A percentile compares a stretch with the other conserved stretches of the same genome.
Evolutionary conservation across 441 rosid species (phyloP).

Genomic region (Pelargonium myrrhifolium): DNA sequence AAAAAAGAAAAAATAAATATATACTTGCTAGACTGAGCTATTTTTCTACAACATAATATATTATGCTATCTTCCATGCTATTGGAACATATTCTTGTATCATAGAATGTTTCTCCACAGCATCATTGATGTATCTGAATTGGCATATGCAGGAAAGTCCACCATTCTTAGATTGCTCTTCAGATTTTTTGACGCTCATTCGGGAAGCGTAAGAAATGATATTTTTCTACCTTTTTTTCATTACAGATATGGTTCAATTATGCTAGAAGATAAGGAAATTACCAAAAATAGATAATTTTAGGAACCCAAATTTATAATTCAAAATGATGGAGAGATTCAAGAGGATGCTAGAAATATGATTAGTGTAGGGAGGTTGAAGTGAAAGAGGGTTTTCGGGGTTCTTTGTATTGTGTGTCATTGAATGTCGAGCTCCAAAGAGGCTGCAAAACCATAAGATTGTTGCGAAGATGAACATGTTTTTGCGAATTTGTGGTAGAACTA

Average conservation of each 20-base stretch:
- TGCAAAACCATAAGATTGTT: no score
- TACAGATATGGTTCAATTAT: slow-evolving; percentile 2
- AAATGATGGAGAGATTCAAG: no score
- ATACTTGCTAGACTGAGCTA: not conserved
- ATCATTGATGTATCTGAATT: slow-evolving; percentile 18
- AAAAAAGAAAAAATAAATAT: no score
- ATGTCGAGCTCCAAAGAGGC: no score
- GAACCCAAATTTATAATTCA: no score
- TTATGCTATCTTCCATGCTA: not conserved
- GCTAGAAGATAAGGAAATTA: not conserved
- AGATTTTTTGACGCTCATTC: slow-evolving; percentile 71
- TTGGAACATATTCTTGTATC: not conserved
- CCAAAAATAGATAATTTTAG: no score
- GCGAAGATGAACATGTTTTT: no score
- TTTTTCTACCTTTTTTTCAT: slow-evolving; percentile 9
- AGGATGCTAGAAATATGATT: no score
- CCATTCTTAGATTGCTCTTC: slow-evolving; percentile 84
- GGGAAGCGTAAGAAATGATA: slow-evolving; percentile 54
- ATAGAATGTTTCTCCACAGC: not conserved
- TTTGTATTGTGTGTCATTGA: no score
- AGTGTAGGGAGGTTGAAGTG: no score
- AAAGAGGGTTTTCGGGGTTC: no score
- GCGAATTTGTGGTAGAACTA: no score
- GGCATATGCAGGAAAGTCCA: slow-evolving; percentile 79
- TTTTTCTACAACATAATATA: not conserved